Percentiles rank a stretch among this genome's conserved stretches.
phyloP scores from a whole-genome alignment of 2,329 filamentous ascomycete genomes.

The Hymenotorrendiella dingleyae region DNA sequence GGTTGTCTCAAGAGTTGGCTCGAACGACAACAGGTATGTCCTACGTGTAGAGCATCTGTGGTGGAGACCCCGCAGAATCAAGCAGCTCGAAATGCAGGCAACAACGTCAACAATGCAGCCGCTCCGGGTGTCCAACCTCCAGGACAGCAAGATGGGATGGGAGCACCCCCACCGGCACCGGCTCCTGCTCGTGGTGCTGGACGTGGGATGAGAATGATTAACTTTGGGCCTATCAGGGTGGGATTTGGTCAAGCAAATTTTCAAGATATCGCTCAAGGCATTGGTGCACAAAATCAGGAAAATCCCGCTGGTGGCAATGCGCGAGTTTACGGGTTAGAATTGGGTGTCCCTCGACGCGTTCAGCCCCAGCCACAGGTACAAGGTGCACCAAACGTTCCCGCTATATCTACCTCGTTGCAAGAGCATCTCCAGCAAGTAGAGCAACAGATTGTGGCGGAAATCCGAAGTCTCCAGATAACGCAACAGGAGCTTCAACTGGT shows the following conservation, averaged over 20 bases:
- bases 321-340: conserved; percentile 31
- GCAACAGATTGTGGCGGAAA: conserved; percentile 62
- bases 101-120: conserved; percentile 23
- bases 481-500: conserved; percentile 64
- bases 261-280: conserved; percentile 59
- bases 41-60: conserved; percentile 84
- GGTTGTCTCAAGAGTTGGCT: conserved; percentile 95
- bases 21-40: conserved; percentile 94
- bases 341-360: conserved; percentile 27
- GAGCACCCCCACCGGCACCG: conserved; percentile 29
- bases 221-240: conserved; percentile 68
- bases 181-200: conserved; percentile 26
- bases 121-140: conserved; percentile 26
- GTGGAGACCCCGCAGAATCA: conserved; percentile 40
- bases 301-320: conserved; percentile 22
- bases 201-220: conserved; percentile 54
- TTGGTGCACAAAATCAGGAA: conserved; percentile 42
- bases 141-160: conserved; percentile 35
- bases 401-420: conserved; percentile 39
- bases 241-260: conserved; percentile 64
- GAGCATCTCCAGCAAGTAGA: conserved; percentile 61
- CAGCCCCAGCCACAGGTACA: conserved; percentile 21
- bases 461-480: conserved; percentile 54
- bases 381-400: conserved; percentile 11
- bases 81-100: conserved; percentile 21